These are phyloP conservation scores for Euptelea pleiosperma DNA, from an alignment of 164 flowering plant genomes.

Conservation along the genomic window DNA sequence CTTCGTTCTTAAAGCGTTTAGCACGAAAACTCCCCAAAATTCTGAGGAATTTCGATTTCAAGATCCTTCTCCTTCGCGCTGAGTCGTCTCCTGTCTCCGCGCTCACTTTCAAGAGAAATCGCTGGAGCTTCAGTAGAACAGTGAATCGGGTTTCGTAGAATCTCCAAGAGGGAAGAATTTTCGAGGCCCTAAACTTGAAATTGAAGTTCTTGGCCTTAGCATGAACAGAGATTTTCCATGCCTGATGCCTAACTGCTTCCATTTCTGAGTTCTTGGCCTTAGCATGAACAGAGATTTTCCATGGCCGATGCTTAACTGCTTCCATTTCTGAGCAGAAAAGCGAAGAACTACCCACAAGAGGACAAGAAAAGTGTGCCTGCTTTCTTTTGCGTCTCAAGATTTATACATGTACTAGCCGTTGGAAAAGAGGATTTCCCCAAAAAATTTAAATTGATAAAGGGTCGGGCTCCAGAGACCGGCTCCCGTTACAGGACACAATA, in stretches of 20 bases:
- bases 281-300: slow-evolving; percentile 28
- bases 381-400: no score
- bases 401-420: no score
- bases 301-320: slow-evolving; percentile 19
- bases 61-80: not conserved
- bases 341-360: no score
- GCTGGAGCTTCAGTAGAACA: slow-evolving; percentile 17
- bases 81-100: slow-evolving; percentile 7
- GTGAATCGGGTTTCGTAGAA: slow-evolving; percentile 11
- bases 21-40: slow-evolving; percentile 8
- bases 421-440: no score
- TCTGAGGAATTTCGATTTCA: slow-evolving; percentile 19
- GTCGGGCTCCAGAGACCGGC: no score
- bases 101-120: slow-evolving; percentile 16
- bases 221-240: slow-evolving; percentile 27
- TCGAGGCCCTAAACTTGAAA: slow-evolving; percentile 28
- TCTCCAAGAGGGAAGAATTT: slow-evolving; percentile 15
- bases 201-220: slow-evolving; percentile 26
- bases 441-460: no score
- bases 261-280: slow-evolving; percentile 23
- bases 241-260: slow-evolving; percentile 18
- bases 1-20: not conserved
- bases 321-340: slow-evolving; percentile 24
- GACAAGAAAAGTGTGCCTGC: no score
- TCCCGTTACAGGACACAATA: no score